Conservation (phyloP, 192 early-diverging fungal species). For the Ambispora gerdemannii region DNA sequence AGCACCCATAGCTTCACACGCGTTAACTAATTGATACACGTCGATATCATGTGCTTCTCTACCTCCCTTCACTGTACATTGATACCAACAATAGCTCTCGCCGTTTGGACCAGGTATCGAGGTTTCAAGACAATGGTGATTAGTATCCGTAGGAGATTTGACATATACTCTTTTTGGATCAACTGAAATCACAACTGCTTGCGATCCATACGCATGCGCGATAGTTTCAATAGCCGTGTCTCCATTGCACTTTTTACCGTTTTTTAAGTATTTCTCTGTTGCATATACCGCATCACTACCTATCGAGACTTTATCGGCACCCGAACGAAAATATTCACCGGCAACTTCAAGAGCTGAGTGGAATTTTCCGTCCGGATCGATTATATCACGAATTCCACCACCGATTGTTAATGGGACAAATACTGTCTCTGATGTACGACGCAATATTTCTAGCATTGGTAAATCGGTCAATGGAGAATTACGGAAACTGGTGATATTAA, state of each 20-base stretch:
- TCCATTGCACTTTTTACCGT: constrained; percentile 57
- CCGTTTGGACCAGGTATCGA: constrained; percentile 81
- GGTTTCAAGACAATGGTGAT: constrained; percentile 75
- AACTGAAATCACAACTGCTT: constrained; percentile 98
- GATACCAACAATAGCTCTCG: constrained; percentile 97
- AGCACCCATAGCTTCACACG: constrained; percentile 87
- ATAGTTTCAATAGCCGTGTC: constrained; percentile 93
- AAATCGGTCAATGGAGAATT: constrained; percentile 84
- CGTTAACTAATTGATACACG: constrained; percentile 84
- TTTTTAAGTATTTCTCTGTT: constrained; percentile 76
- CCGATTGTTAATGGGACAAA: constrained; percentile 99
- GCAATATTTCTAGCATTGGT: constrained; percentile 95
- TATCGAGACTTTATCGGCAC: constrained; percentile 99
- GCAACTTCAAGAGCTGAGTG: constrained; percentile 96
- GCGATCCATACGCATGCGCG: constrained; percentile 88
- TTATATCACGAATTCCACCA: constrained; percentile 93
- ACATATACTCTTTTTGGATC: constrained; percentile 97
- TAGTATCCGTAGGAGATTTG: constrained; percentile 62
- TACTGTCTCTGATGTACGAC: constrained; percentile 79
- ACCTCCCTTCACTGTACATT: constrained; percentile 98
- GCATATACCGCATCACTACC: constrained; percentile 99
- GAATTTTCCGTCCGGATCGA: constrained; percentile 75
- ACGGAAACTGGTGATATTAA: constrained; percentile 98
- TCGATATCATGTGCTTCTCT: constrained; percentile 94
- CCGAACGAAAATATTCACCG: constrained; percentile 96